A percentile compares a stretch with the other conserved stretches of the same genome.
Evolutionary conservation across 2,329 filamentous ascomycete species (phyloP).

Genomic region (Kalaharituber pfeilii): DNA sequence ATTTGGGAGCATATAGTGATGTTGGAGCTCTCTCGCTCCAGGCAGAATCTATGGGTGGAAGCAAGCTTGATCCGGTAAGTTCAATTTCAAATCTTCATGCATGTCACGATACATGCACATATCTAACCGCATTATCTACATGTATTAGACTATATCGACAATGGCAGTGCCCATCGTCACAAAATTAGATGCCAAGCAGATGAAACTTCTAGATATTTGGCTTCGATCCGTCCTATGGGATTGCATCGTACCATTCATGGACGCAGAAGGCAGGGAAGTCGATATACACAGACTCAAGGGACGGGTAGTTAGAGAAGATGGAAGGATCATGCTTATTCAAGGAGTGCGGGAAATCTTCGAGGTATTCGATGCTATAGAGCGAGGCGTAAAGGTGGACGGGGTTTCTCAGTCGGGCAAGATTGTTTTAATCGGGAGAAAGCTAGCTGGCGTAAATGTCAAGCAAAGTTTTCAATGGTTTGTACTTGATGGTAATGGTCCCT

Average conservation of each 20-base stretch:
- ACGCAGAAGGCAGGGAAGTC: conserved; percentile 25
- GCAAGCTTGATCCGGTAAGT: conserved; percentile 69
- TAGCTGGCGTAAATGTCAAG: conserved; percentile 37
- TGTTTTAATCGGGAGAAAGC: conserved; percentile 44
- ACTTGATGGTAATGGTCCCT: conserved; percentile 1
- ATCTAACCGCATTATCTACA: neutral
- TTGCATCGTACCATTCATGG: conserved; percentile 36
- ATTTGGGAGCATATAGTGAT: conserved; percentile 82
- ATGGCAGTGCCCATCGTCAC: conserved; percentile 49
- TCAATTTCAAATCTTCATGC: neutral
- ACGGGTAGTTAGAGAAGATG: conserved; percentile 47
- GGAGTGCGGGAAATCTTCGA: conserved; percentile 91
- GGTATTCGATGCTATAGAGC: conserved; percentile 45
- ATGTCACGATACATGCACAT: neutral
- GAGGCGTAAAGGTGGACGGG: conserved; percentile 17
- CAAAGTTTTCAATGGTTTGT: conserved; percentile 27
- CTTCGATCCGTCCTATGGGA: conserved; percentile 76
- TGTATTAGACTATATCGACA: conserved; percentile 62
- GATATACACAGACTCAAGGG: conserved; percentile 72
- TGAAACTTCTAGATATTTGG: conserved; percentile 59
- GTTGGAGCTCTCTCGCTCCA: conserved; percentile 43
- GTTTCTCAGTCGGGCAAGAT: conserved; percentile 37
- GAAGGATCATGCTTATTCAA: conserved; percentile 60
- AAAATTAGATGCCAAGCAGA: conserved; percentile 37
- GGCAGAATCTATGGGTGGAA: conserved; percentile 48